Percentiles rank a stretch among this genome's conserved stretches.
Conservation (phyloP, 2,329 filamentous ascomycete genomes). For the Fusarium sp. region DNA sequence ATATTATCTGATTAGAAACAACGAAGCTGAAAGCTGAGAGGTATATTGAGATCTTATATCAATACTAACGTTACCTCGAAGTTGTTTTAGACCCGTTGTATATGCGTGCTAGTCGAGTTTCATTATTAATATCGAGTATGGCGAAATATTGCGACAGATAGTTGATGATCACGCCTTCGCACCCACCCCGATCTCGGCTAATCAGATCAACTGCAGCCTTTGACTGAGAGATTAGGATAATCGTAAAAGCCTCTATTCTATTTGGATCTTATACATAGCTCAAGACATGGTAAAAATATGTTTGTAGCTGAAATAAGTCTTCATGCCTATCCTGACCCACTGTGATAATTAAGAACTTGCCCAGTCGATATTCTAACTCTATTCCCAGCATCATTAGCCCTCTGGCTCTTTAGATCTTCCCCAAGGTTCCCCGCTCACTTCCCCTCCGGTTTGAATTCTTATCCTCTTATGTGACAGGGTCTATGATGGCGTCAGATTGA, state of each 20-base stretch:
- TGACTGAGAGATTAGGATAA: background rate
- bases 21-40: background rate
- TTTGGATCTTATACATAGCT: too few species aligned
- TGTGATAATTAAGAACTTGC: background rate
- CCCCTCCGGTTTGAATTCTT: conserved; percentile 8
- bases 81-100: background rate
- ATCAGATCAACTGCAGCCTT: conserved; percentile 3
- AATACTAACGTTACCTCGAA: background rate
- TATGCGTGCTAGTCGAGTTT: background rate
- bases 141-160: conserved; percentile 42
- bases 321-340: background rate
- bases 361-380: background rate
- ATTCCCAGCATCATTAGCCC: background rate
- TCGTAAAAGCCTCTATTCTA: accelerated
- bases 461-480: conserved; percentile 6
- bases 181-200: conserved; percentile 37
- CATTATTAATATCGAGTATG: conserved; percentile 41
- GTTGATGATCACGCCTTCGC: conserved; percentile 39
- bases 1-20: background rate
- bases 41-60: background rate
- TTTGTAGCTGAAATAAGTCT: background rate
- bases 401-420: background rate
- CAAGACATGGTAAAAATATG: background rate
- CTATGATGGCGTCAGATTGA: conserved; percentile 35
- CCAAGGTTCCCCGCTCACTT: conserved; percentile 9